Evolutionary conservation across 2,329 filamentous ascomycete genomes (phyloP).

Genomic region (Huntiella bhutanensis): DNA sequence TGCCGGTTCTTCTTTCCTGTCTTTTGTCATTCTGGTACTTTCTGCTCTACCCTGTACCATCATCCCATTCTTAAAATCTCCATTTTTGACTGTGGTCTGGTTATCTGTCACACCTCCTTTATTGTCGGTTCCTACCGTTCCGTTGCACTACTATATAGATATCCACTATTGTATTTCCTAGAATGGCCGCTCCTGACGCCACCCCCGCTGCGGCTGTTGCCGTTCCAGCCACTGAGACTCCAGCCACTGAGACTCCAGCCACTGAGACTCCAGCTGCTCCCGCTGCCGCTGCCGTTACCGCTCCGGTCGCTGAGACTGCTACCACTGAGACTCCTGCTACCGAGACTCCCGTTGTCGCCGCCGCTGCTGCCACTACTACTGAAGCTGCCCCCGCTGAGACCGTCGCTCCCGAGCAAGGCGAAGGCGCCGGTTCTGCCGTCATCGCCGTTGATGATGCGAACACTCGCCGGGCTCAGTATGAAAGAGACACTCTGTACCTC

Average conservation of each 20-base stretch:
- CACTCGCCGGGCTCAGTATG: constrained; percentile 6
- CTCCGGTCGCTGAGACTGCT: no score
- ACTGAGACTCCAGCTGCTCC: not conserved
- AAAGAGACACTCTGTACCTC: constrained; percentile 9
- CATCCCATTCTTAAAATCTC: no score
- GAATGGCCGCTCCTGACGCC: not conserved
- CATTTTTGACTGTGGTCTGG: no score
- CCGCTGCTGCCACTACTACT: not conserved
- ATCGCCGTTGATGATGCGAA: not conserved
- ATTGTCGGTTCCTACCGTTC: no score
- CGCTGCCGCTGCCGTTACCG: not conserved
- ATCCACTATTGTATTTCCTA: not conserved
- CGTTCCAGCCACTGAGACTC: not conserved
- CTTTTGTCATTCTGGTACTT: not conserved
- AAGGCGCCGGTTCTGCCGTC: not conserved
- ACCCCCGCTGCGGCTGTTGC: not conserved
- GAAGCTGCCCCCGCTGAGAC: not conserved
- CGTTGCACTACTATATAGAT: not conserved
- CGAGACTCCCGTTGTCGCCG: not conserved
- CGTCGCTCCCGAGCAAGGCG: not conserved
- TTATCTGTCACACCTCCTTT: no score
- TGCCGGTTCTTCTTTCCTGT: not conserved
- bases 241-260: not conserved
- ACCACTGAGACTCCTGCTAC: not conserved
- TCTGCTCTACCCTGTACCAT: no score